Evolutionary conservation across 441 rosid genomes (phyloP).

Genomic region (Eruca vesicaria): DNA sequence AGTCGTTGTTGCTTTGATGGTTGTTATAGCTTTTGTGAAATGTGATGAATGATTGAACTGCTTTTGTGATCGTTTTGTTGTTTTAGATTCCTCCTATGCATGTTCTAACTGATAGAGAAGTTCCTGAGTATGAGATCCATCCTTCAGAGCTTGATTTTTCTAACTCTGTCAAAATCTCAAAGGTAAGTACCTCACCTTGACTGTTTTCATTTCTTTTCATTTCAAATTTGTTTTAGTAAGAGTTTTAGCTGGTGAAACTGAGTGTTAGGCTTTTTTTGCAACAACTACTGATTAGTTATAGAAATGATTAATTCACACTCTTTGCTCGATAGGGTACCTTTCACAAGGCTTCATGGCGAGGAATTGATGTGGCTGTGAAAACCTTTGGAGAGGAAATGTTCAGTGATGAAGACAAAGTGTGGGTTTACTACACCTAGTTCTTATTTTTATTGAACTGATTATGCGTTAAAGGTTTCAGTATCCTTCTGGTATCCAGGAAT

Average conservation of each 20-base stretch:
- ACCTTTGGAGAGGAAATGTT: conserved; percentile 67
- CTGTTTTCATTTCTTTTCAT: background rate
- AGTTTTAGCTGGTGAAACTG: background rate
- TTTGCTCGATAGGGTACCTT: conserved; percentile 57
- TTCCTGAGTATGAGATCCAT: conserved; percentile 79
- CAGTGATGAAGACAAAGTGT: conserved; percentile 68
- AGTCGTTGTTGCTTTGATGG: background rate
- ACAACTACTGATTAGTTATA: background rate
- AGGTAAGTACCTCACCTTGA: conserved; percentile 39
- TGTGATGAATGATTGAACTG: background rate
- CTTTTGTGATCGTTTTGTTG: background rate
- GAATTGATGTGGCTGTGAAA: conserved; percentile 76
- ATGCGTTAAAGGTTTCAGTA: conserved; percentile 3
- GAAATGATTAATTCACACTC: background rate
- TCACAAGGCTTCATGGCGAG: conserved; percentile 74
- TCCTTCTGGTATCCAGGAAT: conserved; percentile 42
- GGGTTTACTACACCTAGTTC: conserved; percentile 36
- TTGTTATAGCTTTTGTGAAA: background rate
- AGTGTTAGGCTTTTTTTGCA: background rate
- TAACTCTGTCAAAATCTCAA: conserved; percentile 57
- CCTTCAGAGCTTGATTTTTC: conserved; percentile 72
- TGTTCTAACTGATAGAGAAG: conserved; percentile 56
- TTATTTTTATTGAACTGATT: background rate
- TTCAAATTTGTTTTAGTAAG: background rate
- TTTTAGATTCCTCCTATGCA: conserved; percentile 71